phyloP scores from a whole-genome alignment of 2,329 filamentous ascomycete species.

The Polytolypa hystricis region DNA sequence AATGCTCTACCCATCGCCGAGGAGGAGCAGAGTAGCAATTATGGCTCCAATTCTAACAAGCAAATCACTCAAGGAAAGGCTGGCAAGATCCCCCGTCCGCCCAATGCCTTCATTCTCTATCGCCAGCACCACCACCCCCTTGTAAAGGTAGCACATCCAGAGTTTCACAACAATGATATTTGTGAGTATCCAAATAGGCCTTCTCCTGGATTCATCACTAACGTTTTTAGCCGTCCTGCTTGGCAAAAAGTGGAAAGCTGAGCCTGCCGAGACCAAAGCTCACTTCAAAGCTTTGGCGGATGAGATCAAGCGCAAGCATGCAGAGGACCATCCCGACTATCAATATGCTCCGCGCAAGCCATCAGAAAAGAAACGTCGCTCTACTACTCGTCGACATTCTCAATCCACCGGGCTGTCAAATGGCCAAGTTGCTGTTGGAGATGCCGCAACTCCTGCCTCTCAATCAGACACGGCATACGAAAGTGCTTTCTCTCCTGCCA shows the following conservation, averaged over 20 bases:
- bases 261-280: constrained; percentile 25
- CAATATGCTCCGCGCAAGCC: constrained; percentile 38
- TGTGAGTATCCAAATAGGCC: constrained; percentile 24
- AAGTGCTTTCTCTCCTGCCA: constrained; percentile 4
- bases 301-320: constrained; percentile 30
- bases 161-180: constrained; percentile 35
- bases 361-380: constrained; percentile 36
- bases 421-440: not conserved
- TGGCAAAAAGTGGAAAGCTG: constrained; percentile 32
- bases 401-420: not conserved
- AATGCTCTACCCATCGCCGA: constrained; percentile 11
- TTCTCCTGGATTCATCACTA: constrained; percentile 9
- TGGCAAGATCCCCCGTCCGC: constrained; percentile 32
- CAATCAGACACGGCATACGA: not conserved
- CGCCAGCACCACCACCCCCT: constrained; percentile 29
- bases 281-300: constrained; percentile 30
- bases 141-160: constrained; percentile 29
- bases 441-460: not conserved
- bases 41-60: constrained; percentile 4
- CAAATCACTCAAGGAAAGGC: constrained; percentile 13
- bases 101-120: constrained; percentile 38
- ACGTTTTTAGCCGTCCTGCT: constrained; percentile 26
- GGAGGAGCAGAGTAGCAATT: constrained; percentile 2
- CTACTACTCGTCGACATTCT: constrained; percentile 21
- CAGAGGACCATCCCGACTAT: constrained; percentile 32